Conservation (phyloP, 176 grass and related monocot genomes). For the Musa beccarii region DNA sequence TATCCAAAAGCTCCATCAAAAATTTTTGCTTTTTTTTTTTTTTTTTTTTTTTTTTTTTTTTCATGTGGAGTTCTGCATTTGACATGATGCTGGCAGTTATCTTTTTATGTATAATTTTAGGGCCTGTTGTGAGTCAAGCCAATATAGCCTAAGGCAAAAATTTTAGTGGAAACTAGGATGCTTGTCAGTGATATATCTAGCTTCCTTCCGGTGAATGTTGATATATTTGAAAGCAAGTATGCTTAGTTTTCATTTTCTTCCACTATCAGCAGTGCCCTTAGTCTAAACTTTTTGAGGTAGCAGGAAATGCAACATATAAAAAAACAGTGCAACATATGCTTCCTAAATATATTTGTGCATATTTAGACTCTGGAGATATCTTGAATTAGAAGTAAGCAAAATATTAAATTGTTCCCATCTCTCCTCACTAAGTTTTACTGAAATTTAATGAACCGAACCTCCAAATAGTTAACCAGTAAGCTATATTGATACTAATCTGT, state of each 20-base stretch:
- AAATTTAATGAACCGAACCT: not conserved
- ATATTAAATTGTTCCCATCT: not conserved
- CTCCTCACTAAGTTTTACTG: not conserved
- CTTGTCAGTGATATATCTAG: not conserved
- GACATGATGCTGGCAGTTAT: no score
- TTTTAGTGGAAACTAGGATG: not conserved
- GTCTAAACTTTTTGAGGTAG: not conserved
- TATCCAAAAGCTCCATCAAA: not conserved
- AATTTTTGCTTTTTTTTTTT: not conserved
- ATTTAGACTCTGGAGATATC: no score
- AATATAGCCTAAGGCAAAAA: not conserved
- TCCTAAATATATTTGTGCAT: not conserved
- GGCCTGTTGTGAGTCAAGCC: no score
- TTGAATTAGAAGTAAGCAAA: no score
- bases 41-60: not conserved
- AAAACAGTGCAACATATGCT: not conserved
- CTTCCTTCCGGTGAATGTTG: not conserved
- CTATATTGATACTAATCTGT: not conserved
- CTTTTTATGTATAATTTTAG: no score
- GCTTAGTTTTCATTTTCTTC: not conserved
- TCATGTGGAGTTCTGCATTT: not conserved
- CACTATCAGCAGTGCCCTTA: not conserved
- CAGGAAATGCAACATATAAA: not conserved
- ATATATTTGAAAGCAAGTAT: not conserved
- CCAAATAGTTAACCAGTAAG: not conserved